A percentile compares a stretch with the other conserved stretches of the same genome.
Evolutionary conservation across 2,329 filamentous ascomycete genomes (phyloP).

Genomic region (Aspergillus tanneri): DNA sequence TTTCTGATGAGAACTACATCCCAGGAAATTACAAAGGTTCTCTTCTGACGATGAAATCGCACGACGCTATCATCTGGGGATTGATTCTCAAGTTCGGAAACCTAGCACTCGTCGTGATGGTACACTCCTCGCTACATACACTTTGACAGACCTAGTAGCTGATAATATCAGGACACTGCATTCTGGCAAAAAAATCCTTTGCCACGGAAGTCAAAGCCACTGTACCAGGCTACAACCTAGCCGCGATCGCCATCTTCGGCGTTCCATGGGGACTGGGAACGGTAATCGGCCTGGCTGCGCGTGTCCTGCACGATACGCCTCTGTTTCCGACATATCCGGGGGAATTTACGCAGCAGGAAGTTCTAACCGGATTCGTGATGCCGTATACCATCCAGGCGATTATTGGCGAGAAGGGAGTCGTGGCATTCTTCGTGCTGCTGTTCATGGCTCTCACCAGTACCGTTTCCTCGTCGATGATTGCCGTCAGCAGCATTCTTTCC

Average conservation of each 20-base stretch:
- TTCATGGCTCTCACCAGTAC: conserved; percentile 56
- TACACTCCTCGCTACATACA: conserved; percentile 12
- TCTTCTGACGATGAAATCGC: conserved; percentile 51
- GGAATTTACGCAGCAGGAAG: conserved; percentile 41
- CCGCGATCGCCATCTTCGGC: conserved; percentile 47
- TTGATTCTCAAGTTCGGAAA: conserved; percentile 53
- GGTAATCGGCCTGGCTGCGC: conserved; percentile 47
- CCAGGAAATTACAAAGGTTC: conserved; percentile 50
- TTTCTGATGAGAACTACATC: conserved; percentile 44
- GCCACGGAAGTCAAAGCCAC: conserved; percentile 50
- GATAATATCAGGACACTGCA: conserved; percentile 42
- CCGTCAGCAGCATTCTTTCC: conserved; percentile 52
- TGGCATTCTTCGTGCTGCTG: conserved; percentile 48
- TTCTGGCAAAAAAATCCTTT: conserved; percentile 57
- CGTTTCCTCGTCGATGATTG: conserved; percentile 52
- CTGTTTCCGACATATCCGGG: conserved; percentile 48
- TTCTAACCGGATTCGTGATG: conserved; percentile 50
- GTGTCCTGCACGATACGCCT: conserved; percentile 48
- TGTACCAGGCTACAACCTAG: conserved; percentile 50
- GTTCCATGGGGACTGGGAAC: conserved; percentile 52
- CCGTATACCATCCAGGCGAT: conserved; percentile 48
- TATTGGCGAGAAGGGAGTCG: conserved; percentile 45
- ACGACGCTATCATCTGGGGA: conserved; percentile 45
- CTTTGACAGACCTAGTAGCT: neutral
- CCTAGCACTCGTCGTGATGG: conserved; percentile 52